phyloP scores from a whole-genome alignment of 140 eudicot genomes.

The Flaveria floridana region DNA sequence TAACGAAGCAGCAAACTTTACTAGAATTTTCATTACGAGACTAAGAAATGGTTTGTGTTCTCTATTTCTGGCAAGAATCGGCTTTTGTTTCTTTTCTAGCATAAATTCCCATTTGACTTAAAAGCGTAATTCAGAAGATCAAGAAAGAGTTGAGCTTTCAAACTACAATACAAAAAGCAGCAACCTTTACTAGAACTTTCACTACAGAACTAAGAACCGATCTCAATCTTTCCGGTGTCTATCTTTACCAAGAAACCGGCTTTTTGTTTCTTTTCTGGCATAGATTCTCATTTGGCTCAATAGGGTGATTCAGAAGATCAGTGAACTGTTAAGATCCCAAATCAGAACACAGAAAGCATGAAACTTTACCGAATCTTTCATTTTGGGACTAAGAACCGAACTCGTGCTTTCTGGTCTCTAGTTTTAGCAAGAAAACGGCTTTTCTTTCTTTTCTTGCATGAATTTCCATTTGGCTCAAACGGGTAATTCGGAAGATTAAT shows the following conservation, averaged over 20 bases:
- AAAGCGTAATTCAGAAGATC: conserved; percentile 7
- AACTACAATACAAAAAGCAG: not conserved
- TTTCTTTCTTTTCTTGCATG: not conserved
- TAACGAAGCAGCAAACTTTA: not conserved
- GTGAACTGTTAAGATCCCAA: not conserved
- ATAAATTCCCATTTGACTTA: not conserved
- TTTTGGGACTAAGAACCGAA: not conserved
- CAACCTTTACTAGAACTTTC: not conserved
- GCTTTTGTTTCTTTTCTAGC: conserved; percentile 12
- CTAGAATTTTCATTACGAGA: not conserved
- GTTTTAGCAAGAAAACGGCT: not conserved
- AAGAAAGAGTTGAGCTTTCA: not conserved
- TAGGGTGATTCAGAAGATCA: conserved; percentile 12
- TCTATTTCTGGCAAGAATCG: not conserved
- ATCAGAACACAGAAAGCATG: not conserved
- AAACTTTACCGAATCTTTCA: not conserved
- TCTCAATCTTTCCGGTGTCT: no score
- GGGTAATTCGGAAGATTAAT: conserved; percentile 12
- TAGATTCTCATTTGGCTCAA: not conserved
- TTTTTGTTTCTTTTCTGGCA: conserved; percentile 16
- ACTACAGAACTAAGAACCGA: not conserved
- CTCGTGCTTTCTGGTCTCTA: not conserved
- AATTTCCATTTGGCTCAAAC: conserved; percentile 2
- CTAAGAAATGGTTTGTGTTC: no score
- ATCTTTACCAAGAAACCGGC: not conserved